Percentiles rank a stretch among this genome's conserved stretches.
Evolutionary conservation across 768 basidiomycete species (phyloP).

Genomic region (Butyriboletus loyo): DNA sequence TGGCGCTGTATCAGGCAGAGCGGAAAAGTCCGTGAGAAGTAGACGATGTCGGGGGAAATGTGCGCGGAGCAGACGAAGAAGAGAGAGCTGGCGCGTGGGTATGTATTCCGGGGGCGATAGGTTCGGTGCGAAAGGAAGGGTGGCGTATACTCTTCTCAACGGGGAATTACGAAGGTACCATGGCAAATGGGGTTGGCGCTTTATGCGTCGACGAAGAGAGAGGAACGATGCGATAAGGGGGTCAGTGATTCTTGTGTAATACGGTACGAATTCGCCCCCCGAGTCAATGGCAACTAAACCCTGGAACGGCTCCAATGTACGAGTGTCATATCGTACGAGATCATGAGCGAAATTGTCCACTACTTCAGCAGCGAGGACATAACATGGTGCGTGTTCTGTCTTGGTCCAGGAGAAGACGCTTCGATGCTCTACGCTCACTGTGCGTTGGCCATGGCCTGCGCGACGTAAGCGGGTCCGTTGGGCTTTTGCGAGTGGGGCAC

Average conservation of each 20-base stretch:
- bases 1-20: conserved; percentile 79
- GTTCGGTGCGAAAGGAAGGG: conserved; percentile 88
- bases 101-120: conserved; percentile 85
- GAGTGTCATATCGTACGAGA: conserved; percentile 83
- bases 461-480: conserved; percentile 67
- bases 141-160: conserved; percentile 61
- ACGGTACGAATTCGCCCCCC: conserved; percentile 76
- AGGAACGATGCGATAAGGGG: conserved; percentile 81
- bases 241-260: conserved; percentile 84
- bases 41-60: conserved; percentile 93
- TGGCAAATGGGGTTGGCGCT: conserved; percentile 56
- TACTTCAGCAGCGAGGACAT: conserved; percentile 93
- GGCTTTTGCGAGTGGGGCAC: conserved; percentile 65
- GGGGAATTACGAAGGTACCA: conserved; percentile 52
- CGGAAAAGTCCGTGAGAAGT: conserved; percentile 89
- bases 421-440: conserved; percentile 65
- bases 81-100: conserved; percentile 84
- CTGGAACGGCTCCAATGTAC: conserved; percentile 79
- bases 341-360: conserved; percentile 99
- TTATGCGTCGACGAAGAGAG: conserved; percentile 56
- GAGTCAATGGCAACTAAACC: conserved; percentile 76
- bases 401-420: conserved; percentile 86
- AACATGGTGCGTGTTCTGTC: conserved; percentile 80
- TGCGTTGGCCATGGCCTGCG: conserved; percentile 32
- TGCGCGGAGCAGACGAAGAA: conserved; percentile 76